Evolutionary conservation across 352 stramenopile genomes (phyloP), one percentile per base, ranked within the genome.

Genomic region (Phytophthora crassamura): DNA sequence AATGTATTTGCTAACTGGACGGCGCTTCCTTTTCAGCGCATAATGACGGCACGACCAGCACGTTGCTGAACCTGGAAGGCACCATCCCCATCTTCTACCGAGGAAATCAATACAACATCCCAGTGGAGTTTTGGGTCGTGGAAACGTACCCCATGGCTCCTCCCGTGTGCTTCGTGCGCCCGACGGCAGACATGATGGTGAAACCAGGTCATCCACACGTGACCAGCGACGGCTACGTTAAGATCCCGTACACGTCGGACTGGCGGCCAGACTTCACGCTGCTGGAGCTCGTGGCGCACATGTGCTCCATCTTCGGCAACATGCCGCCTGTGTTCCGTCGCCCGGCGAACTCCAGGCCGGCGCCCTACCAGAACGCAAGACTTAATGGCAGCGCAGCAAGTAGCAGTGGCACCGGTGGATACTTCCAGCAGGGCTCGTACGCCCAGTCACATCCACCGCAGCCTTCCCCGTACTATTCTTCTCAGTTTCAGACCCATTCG

Each of bases 11-110:
- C 28, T 52, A 32, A 50, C n/a, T 14, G 0, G 42, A 5, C 2
- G 28, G 28, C 5, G 7, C 36, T 33, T 56, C 46, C 36, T 53
- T 55, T 20, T 51, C 49, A 94, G 86, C 88, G 22, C 85, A 96
- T 40, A 96, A 96, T 53, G 88, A 96, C 69, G 88, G 88, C 39
- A 90, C 83, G 3, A 95, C 86, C 6, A 95, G 88, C 54, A 96
- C 84, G 49, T 61, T 94, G 59, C 70, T 96, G 32, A 88, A 93
- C 57, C 72, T 96, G 7, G 83, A 90, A 40, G 90, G 90, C 41
- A 97, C 90, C n/a, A 96, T 97, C 69, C 88, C 89, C 10, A 97
- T 97, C 59, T 96, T 95, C 69, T 97, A 96, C 58, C 69, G 86
- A 7, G 70, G 82, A 45, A 95, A 91, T 58, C 89, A 96, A 64